phyloP scores from a whole-genome alignment of 148 eudicot genomes.

The Spergularia bocconei region DNA sequence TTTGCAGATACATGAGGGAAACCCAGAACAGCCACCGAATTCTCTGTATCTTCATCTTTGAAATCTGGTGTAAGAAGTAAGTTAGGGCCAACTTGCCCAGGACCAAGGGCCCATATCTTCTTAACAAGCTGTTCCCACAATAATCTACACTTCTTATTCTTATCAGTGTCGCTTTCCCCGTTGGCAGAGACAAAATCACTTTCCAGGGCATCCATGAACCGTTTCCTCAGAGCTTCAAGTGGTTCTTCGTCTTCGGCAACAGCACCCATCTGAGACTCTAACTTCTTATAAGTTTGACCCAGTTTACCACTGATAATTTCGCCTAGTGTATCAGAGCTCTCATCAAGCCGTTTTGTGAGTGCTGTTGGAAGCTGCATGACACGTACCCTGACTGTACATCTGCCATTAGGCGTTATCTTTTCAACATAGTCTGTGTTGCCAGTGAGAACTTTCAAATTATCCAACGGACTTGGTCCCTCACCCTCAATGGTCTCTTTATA shows the following conservation, averaged over 20 bases:
- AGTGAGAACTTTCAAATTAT: conserved; percentile 50
- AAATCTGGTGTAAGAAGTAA: conserved; percentile 59
- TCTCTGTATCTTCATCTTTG: conserved; percentile 27
- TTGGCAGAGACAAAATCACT: conserved; percentile 47
- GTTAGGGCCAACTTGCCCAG: conserved; percentile 89
- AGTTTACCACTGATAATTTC: conserved; percentile 74
- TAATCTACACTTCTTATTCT: conserved; percentile 46
- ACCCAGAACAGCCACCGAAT: conserved; percentile 58
- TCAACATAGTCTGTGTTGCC: conserved; percentile 63
- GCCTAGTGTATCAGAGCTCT: conserved; percentile 63
- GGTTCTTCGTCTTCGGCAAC: conserved; percentile 60
- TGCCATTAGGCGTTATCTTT: conserved; percentile 79
- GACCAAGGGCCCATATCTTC: conserved; percentile 93
- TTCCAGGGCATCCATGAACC: conserved; percentile 66
- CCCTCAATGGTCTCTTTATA: conserved; percentile 86
- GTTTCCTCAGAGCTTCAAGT: conserved; percentile 63
- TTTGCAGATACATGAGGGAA: conserved; percentile 67
- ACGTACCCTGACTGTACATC: conserved; percentile 77
- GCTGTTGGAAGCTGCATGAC: conserved; percentile 80
- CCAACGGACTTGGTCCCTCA: conserved; percentile 55
- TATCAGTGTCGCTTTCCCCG: conserved; percentile 52
- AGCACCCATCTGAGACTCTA: conserved; percentile 53
- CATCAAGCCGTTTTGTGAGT: conserved; percentile 76
- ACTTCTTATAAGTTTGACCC: conserved; percentile 51
- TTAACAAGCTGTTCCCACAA: conserved; percentile 61